These are phyloP conservation scores for Aspergillus affinis DNA, from an alignment of 495 filamentous ascomycete genomes.

Conservation along the genomic window DNA sequence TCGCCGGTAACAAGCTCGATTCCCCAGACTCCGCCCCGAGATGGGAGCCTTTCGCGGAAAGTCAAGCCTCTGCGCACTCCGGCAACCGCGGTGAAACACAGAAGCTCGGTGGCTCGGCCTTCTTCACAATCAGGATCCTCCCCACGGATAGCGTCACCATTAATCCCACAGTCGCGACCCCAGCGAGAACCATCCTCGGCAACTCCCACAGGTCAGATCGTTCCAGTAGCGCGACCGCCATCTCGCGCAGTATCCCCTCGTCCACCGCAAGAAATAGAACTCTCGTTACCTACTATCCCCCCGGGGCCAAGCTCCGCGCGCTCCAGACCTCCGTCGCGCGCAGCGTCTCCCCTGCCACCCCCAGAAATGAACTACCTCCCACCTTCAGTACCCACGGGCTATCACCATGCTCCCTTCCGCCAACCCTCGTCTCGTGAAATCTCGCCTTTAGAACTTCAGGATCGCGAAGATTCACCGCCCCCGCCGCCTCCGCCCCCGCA, in stretches of 20 bases:
- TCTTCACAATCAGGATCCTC: conserved; percentile 32
- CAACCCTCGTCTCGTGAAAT: conserved; percentile 36
- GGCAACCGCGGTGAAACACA: conserved; percentile 36
- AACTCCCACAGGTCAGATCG: background rate
- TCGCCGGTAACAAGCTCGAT: conserved; percentile 41
- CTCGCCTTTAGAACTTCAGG: conserved; percentile 33
- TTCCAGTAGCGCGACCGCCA: conserved; percentile 3
- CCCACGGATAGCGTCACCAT: conserved; percentile 29
- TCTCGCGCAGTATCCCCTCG: conserved; percentile 19
- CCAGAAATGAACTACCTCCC: conserved; percentile 28
- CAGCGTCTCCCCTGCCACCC: conserved; percentile 28
- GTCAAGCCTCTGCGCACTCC: conserved; percentile 43
- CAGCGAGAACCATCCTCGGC: conserved; percentile 14
- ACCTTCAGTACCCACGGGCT: conserved; percentile 31
- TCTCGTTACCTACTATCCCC: conserved; percentile 5
- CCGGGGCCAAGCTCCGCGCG: background rate
- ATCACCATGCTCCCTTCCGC: conserved; percentile 25
- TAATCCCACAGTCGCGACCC: background rate
- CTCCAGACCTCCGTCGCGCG: conserved; percentile 12
- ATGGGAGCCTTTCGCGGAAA: conserved; percentile 34
- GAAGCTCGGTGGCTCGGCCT: conserved; percentile 34
- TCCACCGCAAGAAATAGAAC: conserved; percentile 2
- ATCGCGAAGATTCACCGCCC: conserved; percentile 46
- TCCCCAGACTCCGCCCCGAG: conserved; percentile 49
- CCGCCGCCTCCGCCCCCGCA: conserved; percentile 46